These are phyloP conservation scores for Eimeria falciformis DNA, from an alignment of 169 alveolate species.

Conservation along the genomic window DNA sequence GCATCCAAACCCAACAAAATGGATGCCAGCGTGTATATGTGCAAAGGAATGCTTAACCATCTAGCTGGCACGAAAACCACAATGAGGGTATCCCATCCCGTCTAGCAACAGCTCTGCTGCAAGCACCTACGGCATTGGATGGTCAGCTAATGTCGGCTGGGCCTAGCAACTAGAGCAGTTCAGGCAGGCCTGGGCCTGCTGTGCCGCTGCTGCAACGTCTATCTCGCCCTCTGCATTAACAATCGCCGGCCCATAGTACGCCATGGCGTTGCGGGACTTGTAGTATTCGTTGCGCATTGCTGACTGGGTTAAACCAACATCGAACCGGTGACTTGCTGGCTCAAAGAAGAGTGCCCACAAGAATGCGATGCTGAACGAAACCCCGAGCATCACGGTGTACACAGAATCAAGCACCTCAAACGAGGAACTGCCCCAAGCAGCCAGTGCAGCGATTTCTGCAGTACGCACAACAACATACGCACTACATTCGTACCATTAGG, in stretches of 20 bases:
- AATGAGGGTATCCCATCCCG: no score
- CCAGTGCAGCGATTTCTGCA: slow-evolving; percentile 87
- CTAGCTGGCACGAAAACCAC: no score
- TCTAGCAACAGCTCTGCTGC: no score
- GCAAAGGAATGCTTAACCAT: no score
- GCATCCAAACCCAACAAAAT: not conserved
- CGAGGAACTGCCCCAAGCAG: slow-evolving; percentile 84
- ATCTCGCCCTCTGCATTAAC: slow-evolving; percentile 91
- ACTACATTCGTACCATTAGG: not conserved
- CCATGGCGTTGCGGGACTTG: slow-evolving; percentile 95
- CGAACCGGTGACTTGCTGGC: slow-evolving; percentile 91
- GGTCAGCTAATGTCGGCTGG: no score
- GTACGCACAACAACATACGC: not conserved
- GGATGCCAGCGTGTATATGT: not conserved
- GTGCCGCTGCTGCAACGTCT: slow-evolving; percentile 86
- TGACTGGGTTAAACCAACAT: slow-evolving; percentile 92
- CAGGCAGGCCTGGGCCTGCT: slow-evolving; percentile 16
- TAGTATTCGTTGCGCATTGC: slow-evolving; percentile 94
- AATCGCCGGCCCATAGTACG: slow-evolving; percentile 95
- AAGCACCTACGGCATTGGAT: no score
- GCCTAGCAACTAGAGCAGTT: slow-evolving; percentile 63
- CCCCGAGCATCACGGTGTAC: slow-evolving; percentile 87
- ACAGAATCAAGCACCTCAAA: slow-evolving; percentile 88
- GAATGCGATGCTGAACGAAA: slow-evolving; percentile 86
- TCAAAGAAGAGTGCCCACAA: slow-evolving; percentile 94